Evolutionary conservation across 768 basidiomycete species (phyloP).

Genomic region (Tylopilus rubrobrunneus): DNA sequence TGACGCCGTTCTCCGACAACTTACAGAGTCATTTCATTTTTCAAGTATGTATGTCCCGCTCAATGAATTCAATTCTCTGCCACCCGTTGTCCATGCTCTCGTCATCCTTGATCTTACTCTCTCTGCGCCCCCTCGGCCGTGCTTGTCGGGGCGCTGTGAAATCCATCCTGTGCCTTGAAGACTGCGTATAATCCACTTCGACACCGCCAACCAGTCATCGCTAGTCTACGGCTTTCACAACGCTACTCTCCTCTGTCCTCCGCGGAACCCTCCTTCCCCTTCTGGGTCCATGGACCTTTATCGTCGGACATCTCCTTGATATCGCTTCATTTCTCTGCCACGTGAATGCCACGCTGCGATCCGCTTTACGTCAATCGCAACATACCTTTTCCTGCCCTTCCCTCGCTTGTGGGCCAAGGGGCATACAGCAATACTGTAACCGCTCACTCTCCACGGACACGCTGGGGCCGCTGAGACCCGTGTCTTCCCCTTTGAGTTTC

Average conservation of each 20-base stretch:
- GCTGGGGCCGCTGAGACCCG: constrained; percentile 15
- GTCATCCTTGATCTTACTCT: constrained; percentile 11
- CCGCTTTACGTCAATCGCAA: constrained; percentile 27
- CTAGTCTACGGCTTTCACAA: background rate
- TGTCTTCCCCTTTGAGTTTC: constrained; percentile 13
- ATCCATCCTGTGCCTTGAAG: background rate
- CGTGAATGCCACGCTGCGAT: constrained; percentile 19
- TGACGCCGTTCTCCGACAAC: constrained; percentile 23
- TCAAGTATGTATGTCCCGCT: constrained; percentile 19
- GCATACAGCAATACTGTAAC: constrained; percentile 12
- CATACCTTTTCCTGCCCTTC: constrained; percentile 29
- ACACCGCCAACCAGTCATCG: background rate
- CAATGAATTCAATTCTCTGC: constrained; percentile 27
- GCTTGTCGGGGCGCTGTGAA: constrained; percentile 16
- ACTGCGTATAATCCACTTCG: constrained; percentile 2
- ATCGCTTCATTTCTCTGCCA: constrained; percentile 12
- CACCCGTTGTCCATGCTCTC: constrained; percentile 26
- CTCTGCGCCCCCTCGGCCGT: constrained; percentile 14
- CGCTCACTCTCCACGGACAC: constrained; percentile 28
- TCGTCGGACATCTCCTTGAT: constrained; percentile 27
- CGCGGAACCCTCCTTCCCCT: background rate
- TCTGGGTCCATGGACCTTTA: constrained; percentile 25
- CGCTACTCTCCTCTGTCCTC: background rate
- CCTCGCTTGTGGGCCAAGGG: constrained; percentile 30
- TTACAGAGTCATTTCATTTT: constrained; percentile 27